A percentile compares a stretch with the other conserved stretches of the same genome.
phyloP scores from a whole-genome alignment of 805 yeast genomes.

The Kluyveromyces wickerhamii region DNA sequence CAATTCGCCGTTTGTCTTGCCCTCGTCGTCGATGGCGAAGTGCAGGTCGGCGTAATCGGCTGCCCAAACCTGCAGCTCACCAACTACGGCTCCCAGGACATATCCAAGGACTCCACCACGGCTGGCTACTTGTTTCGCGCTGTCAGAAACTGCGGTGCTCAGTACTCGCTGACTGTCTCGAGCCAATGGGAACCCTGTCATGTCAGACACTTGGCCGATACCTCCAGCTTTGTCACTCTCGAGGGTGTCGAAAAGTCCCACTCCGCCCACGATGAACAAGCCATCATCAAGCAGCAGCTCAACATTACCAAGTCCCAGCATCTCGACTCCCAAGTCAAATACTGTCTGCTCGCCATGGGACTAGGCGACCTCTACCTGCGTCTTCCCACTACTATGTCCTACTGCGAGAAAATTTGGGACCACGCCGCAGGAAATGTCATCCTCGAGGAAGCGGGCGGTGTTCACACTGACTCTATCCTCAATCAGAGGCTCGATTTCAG shows the following conservation, averaged over 20 bases:
- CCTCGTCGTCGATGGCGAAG: slow-evolving; percentile 75
- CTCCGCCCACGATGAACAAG: slow-evolving; percentile 83
- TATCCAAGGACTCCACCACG: slow-evolving; percentile 24
- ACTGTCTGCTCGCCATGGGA: slow-evolving; percentile 85
- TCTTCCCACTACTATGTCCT: slow-evolving; percentile 66
- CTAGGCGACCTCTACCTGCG: slow-evolving; percentile 89
- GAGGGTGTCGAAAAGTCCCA: slow-evolving; percentile 97
- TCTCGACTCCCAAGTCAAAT: slow-evolving; percentile 93
- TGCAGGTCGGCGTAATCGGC: slow-evolving; percentile 87
- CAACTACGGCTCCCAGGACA: slow-evolving; percentile 31
- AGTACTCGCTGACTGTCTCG: slow-evolving; percentile 29
- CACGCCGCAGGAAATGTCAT: slow-evolving; percentile 94
- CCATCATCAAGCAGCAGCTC: slow-evolving; percentile 56
- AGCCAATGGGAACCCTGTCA: slow-evolving; percentile 45
- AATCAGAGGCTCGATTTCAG: slow-evolving; percentile 77
- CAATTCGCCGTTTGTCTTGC: slow-evolving; percentile 97
- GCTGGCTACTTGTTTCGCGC: slow-evolving; percentile 31
- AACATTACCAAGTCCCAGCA: slow-evolving; percentile 63
- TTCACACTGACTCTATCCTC: slow-evolving; percentile 67
- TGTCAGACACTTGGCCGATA: slow-evolving; percentile 30
- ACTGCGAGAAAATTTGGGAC: slow-evolving; percentile 96
- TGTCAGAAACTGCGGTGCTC: slow-evolving; percentile 29
- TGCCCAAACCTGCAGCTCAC: slow-evolving; percentile 73
- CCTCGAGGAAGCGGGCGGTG: slow-evolving; percentile 85
- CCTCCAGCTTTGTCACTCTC: slow-evolving; percentile 24